Base-by-base conservation (phyloP, 208 protist species). In the Acanthamoeba lenticulata region DNA sequence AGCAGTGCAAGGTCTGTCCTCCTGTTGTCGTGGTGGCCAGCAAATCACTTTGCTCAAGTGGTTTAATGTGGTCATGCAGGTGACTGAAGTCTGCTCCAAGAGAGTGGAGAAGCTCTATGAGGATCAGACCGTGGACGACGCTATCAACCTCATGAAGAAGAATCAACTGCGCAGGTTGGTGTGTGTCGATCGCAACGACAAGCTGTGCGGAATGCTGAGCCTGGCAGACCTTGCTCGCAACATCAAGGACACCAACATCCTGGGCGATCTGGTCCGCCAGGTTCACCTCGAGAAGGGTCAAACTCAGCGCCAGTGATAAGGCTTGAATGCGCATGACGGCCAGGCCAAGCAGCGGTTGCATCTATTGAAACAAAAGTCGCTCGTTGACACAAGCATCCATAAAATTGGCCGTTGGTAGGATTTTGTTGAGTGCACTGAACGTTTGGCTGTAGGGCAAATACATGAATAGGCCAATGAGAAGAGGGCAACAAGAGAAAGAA, bases 161-260 rank as follows among this genome's bases (percentile, higher is more conserved):
- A 36, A 42, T 2, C 67, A 77, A 21, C 67, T 77, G 1, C 67
- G 19, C 19, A 44, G 60, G 60, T 69, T 77, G n/a, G 15, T 77
- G 34, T 77, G 67, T 32, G 67, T 77, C 32, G 67, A 77, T 32
- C 67, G 67, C 67, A 77, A 77, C 36, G 67, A 40, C 67, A 77
- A 77, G 67, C 67, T 77, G 67, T 44, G 32, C 36, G 67, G 67
- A 6, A 17, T 77, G 67, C 29, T 77, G 29, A 13, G 29, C 7
- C 67, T 77, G 34, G 13, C n/a, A 17, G 67, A 77, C 67, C 67
- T 77, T 17, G 67, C 67, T 32, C 27, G 29, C 24, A 42, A 17
- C 6, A 0, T 77, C 5, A 77, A 77, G n/a, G 67, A 77, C 67
- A 77, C 32, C 67, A 77, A 77, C 67, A 24, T 77, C 24, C 34